phyloP scores from a whole-genome alignment of 352 stramenopile species.

The Globisporangium barbulae region DNA sequence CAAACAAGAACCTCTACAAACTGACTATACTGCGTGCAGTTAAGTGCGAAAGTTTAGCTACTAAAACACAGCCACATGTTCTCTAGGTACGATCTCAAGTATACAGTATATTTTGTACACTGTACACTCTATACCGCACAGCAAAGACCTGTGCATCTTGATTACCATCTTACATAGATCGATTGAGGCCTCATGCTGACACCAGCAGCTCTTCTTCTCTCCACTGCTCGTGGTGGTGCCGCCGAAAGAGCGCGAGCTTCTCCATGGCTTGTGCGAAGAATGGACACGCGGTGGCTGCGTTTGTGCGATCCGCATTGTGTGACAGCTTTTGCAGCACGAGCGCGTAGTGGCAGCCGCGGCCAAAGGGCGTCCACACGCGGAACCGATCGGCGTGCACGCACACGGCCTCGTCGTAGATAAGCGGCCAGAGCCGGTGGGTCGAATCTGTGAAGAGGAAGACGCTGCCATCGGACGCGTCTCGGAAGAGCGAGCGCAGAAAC shows the following conservation, averaged over 20 bases:
- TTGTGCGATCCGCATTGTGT: background rate
- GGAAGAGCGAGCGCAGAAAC: conserved; percentile 57
- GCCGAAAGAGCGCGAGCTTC: conserved; percentile 46
- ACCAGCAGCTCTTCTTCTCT: background rate
- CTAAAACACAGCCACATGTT: too few relatives aligned
- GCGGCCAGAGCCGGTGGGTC: conserved; percentile 66
- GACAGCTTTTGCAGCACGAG: conserved; percentile 61
- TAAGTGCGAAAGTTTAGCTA: too few relatives aligned
- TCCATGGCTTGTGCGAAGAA: conserved; percentile 41
- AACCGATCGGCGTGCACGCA: conserved; percentile 29
- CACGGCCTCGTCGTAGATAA: conserved; percentile 44
- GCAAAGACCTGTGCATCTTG: background rate
- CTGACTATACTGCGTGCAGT: too few relatives aligned
- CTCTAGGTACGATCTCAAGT: too few relatives aligned
- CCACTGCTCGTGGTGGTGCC: conserved; percentile 43
- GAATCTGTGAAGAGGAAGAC: conserved; percentile 70
- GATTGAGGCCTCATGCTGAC: too few relatives aligned
- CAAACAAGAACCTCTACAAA: too few relatives aligned
- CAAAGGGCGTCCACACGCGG: conserved; percentile 53
- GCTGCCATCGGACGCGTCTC: conserved; percentile 26
- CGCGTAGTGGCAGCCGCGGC: conserved; percentile 56
- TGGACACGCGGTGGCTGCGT: conserved; percentile 19
- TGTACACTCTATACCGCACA: background rate
- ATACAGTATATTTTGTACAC: too few relatives aligned
- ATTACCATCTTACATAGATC: background rate